These are phyloP conservation scores for Xylaria sp. DNA, from an alignment of 2,329 filamentous ascomycete species.

Conservation along the genomic window DNA sequence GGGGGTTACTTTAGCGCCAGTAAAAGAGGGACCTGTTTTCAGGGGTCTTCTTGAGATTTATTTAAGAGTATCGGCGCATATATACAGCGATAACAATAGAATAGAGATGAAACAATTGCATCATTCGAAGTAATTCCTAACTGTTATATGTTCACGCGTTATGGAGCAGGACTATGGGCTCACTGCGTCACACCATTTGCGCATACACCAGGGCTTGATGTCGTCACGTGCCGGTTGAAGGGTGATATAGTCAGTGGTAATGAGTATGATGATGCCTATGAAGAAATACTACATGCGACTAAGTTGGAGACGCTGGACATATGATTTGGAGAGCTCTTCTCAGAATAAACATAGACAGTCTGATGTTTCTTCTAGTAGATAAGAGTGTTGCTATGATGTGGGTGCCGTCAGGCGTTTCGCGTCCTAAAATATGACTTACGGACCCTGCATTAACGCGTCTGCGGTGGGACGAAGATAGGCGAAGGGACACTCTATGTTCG, in stretches of 20 bases:
- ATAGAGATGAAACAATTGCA: not conserved
- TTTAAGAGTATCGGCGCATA: not conserved
- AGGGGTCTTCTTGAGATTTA: not conserved
- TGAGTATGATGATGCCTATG: not conserved
- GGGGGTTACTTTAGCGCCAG: not conserved
- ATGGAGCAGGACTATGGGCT: no score
- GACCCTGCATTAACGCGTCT: not conserved
- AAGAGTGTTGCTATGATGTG: not conserved
- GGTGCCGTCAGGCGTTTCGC: not conserved
- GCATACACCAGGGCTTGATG: not conserved
- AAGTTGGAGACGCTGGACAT: not conserved
- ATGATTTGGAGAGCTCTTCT: no score
- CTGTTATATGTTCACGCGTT: no score
- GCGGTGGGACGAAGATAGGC: not conserved
- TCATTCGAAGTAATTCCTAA: no score
- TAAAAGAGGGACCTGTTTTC: not conserved
- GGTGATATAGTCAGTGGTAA: no score
- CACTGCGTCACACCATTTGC: not conserved
- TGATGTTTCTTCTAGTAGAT: not conserved
- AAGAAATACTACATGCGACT: not conserved
- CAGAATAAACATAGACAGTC: no score
- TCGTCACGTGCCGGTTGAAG: no score
- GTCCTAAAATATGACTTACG: not conserved
- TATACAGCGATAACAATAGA: not conserved
- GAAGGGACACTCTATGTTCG: not conserved